phyloP scores from a whole-genome alignment of 129 eudicot genomes.

The Heracleum sosnowskyi region DNA sequence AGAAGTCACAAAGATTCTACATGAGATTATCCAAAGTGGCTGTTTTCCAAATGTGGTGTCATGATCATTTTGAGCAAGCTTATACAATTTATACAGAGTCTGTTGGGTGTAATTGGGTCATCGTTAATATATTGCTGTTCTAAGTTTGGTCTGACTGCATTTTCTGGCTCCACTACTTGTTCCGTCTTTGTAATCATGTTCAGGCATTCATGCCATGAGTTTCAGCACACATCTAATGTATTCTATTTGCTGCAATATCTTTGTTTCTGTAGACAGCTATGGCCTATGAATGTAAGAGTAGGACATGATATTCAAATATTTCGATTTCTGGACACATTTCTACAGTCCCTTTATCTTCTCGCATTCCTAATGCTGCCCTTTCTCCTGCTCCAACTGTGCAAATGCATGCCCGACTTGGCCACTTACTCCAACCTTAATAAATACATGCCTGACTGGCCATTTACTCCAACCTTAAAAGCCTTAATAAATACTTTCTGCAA shows the following conservation, averaged over 20 bases:
- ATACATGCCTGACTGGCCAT: too few species aligned
- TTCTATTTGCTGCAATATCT: constrained; percentile 3
- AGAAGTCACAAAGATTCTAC: too few species aligned
- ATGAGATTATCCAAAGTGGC: too few species aligned
- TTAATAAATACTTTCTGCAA: too few species aligned
- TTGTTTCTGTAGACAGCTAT: constrained; percentile 53
- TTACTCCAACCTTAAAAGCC: too few species aligned
- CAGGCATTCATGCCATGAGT: not conserved
- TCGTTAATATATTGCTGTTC: not conserved
- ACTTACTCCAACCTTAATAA: too few species aligned
- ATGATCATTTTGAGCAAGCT: too few species aligned
- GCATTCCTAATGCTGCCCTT: constrained; percentile 19
- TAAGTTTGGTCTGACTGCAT: not conserved
- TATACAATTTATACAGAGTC: not conserved
- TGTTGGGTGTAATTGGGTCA: not conserved
- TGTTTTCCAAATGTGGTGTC: too few species aligned
- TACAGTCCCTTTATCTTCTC: constrained; percentile 28
- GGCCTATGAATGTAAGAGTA: too few species aligned
- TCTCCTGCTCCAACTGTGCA: constrained; percentile 31
- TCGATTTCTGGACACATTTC: constrained; percentile 25
- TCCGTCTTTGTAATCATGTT: not conserved
- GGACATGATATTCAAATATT: constrained; percentile 33
- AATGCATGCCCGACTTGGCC: too few species aligned
- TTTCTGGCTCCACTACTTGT: not conserved
- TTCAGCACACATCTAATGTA: not conserved